Evolutionary conservation across 768 basidiomycete species (phyloP).

Genomic region (Psilocybe tampanensis): DNA sequence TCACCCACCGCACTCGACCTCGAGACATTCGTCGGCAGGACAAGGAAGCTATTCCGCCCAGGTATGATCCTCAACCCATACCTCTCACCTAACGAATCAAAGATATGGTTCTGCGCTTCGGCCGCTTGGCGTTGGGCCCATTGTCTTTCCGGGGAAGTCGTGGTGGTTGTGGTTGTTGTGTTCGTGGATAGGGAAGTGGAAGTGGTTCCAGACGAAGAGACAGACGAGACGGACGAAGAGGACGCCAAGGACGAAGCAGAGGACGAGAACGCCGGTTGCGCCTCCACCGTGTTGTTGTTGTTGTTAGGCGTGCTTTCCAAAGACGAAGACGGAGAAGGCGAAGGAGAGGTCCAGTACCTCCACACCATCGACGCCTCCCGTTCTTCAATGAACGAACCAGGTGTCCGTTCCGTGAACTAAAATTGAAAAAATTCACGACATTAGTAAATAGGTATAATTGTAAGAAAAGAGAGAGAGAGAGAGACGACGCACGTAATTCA

Average conservation of each 20-base stretch:
- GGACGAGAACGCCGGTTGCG: too few relatives aligned
- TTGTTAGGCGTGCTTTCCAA: too few relatives aligned
- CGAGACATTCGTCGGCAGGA: constrained; percentile 81
- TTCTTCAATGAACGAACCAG: constrained; percentile 83
- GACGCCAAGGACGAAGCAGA: too few relatives aligned
- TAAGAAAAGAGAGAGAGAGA: background rate
- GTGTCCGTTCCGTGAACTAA: constrained; percentile 88
- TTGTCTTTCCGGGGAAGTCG: constrained; percentile 54
- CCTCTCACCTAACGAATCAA: constrained; percentile 83
- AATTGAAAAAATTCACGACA: background rate
- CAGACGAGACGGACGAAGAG: background rate
- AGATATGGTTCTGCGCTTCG: constrained; percentile 91
- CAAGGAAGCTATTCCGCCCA: constrained; percentile 76
- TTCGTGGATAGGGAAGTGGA: background rate
- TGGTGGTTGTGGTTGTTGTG: background rate
- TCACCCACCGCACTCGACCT: constrained; percentile 82
- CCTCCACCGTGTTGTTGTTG: too few relatives aligned
- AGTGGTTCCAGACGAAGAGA: background rate
- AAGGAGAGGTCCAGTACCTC: constrained; percentile 75
- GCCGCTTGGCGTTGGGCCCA: constrained; percentile 90
- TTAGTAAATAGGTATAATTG: background rate
- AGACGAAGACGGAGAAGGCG: background rate
- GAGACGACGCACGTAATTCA: constrained; percentile 71
- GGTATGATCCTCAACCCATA: constrained; percentile 86
- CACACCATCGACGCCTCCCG: constrained; percentile 82